Conservation (phyloP, 148 eudicot species). For the Rhododendron molle region DNA sequence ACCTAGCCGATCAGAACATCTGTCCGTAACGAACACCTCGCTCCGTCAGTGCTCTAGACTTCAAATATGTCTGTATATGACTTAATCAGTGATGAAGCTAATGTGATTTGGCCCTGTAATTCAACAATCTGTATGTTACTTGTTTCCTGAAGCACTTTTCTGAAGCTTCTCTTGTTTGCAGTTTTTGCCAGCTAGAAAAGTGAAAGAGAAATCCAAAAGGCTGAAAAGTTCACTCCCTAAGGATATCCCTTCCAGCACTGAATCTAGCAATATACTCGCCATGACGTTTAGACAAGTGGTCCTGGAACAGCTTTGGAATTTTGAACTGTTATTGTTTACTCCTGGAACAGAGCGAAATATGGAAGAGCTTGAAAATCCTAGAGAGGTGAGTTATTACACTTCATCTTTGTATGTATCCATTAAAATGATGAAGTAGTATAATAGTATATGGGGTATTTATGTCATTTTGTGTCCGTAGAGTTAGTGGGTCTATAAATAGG, state of each 20-base stretch:
- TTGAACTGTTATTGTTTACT: constrained; percentile 52
- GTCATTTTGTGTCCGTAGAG: neutral
- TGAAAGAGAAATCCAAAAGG: constrained; percentile 71
- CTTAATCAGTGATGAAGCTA: no score
- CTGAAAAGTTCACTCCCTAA: constrained; percentile 43
- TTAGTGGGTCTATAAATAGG: neutral
- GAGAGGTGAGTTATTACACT: constrained; percentile 56
- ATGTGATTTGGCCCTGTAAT: neutral
- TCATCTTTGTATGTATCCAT: constrained; percentile 7
- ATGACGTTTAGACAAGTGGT: constrained; percentile 98
- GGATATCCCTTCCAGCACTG: constrained; percentile 44
- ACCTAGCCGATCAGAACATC: no score
- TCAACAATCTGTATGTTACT: neutral
- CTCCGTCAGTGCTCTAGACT: no score
- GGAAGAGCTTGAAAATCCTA: constrained; percentile 63
- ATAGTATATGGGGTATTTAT: neutral
- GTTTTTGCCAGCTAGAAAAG: constrained; percentile 84
- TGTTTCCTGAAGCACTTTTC: neutral
- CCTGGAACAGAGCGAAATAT: constrained; percentile 83
- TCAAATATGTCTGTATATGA: no score
- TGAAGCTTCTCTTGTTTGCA: constrained; percentile 24
- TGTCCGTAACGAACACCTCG: no score
- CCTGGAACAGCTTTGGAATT: constrained; percentile 66
- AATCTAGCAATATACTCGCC: constrained; percentile 63
- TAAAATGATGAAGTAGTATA: neutral